Conservation (phyloP, 1,284 basidiomycete species). For the Cutaneotrichosporon daszewskae region DNA sequence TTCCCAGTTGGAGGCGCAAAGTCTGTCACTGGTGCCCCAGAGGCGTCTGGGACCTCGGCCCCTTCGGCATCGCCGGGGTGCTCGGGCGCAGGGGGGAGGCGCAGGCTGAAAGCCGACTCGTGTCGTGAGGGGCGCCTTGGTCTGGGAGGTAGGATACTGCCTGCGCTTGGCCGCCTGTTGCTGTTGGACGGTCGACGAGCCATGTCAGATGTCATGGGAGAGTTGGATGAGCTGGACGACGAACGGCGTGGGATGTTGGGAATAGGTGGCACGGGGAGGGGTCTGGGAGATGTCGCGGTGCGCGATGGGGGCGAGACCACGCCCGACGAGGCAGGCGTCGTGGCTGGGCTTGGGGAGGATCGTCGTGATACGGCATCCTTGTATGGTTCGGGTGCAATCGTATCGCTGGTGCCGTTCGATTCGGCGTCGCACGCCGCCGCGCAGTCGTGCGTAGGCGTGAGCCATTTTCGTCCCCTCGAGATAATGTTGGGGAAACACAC, state of each 20-base stretch:
- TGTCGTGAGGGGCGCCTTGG: no score
- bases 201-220: no score
- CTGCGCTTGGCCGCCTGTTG: no score
- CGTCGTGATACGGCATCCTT: neutral
- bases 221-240: neutral
- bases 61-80: slow-evolving; percentile 20
- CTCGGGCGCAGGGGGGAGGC: slow-evolving; percentile 5
- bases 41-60: slow-evolving; percentile 22
- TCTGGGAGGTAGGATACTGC: no score
- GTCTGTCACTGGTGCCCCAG: slow-evolving; percentile 13
- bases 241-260: slow-evolving; percentile 1
- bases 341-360: neutral
- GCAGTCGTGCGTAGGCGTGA: neutral
- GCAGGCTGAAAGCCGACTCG: neutral
- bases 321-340: neutral
- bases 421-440: neutral
- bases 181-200: neutral
- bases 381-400: neutral
- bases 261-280: slow-evolving; percentile 1
- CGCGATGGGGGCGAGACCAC: neutral
- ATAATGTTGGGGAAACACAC: slow-evolving; percentile 42
- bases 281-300: no score
- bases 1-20: slow-evolving; percentile 17
- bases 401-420: neutral
- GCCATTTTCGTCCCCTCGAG: slow-evolving; percentile 23